Conservation (phyloP, 331 rosid species). For the Quercus phellos region DNA sequence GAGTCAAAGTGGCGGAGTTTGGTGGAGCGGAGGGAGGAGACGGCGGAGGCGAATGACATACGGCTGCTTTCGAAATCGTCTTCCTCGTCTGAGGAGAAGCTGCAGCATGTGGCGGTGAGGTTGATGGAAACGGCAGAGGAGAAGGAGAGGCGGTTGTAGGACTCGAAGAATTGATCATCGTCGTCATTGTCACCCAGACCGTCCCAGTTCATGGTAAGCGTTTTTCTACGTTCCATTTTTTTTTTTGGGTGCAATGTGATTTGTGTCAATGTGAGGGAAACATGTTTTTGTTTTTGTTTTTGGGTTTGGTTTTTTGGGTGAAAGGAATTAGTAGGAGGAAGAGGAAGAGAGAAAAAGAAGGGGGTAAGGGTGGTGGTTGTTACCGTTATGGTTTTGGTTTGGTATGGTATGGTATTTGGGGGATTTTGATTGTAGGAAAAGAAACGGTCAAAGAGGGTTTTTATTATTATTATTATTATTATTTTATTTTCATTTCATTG, state of each 20-base stretch:
- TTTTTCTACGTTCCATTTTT: constrained; percentile 60
- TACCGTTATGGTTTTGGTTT: constrained; percentile 24
- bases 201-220: constrained; percentile 78
- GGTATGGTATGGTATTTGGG: background rate
- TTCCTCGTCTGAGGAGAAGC: constrained; percentile 26
- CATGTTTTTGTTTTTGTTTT: background rate
- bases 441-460: constrained; percentile 41
- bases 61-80: constrained; percentile 51
- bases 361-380: constrained; percentile 44
- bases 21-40: constrained; percentile 31
- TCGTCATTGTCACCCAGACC: constrained; percentile 61
- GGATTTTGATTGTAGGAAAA: constrained; percentile 31
- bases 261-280: background rate
- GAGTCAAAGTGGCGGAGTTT: constrained; percentile 5
- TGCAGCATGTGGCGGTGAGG: constrained; percentile 24
- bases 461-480: no score
- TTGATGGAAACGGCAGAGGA: constrained; percentile 36
- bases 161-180: constrained; percentile 60
- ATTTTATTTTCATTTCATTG: no score
- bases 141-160: constrained; percentile 37
- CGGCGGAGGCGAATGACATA: constrained; percentile 52
- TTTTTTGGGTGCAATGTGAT: background rate
- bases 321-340: background rate
- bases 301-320: background rate
- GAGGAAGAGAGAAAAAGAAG: constrained; percentile 70